phyloP scores from a whole-genome alignment of 2,329 filamentous ascomycete genomes.

The Fusarium fracticaudum region DNA sequence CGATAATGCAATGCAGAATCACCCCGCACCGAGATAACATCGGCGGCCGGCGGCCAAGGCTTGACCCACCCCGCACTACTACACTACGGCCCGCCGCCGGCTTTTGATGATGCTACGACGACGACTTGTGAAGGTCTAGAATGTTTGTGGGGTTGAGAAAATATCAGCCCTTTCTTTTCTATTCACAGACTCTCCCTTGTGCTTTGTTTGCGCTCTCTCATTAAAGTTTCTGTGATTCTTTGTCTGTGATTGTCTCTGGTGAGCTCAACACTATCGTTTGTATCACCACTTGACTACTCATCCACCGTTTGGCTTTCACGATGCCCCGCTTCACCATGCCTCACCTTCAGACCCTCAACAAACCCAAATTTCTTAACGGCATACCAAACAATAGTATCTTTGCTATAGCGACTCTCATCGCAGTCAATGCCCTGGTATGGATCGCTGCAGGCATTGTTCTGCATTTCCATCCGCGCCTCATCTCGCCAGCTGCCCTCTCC shows the following conservation, averaged over 20 bases:
- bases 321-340: conserved; percentile 37
- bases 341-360: conserved; percentile 14
- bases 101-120: background rate
- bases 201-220: background rate
- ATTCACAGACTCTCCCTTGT: background rate
- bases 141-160: background rate
- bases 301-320: background rate
- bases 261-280: background rate
- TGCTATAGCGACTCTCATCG: conserved; percentile 61
- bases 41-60: conserved; percentile 21
- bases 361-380: conserved; percentile 45
- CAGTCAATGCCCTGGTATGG: conserved; percentile 66
- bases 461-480: conserved; percentile 66
- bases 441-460: conserved; percentile 62
- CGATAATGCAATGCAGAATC: background rate
- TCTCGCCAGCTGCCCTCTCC: conserved; percentile 83
- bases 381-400: conserved; percentile 51
- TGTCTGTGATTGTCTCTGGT: background rate
- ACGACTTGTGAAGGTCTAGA: background rate
- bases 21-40: conserved; percentile 4
- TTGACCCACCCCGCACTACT: background rate
- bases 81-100: conserved; percentile 14
- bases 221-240: background rate
- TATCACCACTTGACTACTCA: background rate
- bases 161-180: background rate